Evolutionary conservation across 2,329 filamentous ascomycete genomes (phyloP).

Genomic region (Stachybotrys chartarum): DNA sequence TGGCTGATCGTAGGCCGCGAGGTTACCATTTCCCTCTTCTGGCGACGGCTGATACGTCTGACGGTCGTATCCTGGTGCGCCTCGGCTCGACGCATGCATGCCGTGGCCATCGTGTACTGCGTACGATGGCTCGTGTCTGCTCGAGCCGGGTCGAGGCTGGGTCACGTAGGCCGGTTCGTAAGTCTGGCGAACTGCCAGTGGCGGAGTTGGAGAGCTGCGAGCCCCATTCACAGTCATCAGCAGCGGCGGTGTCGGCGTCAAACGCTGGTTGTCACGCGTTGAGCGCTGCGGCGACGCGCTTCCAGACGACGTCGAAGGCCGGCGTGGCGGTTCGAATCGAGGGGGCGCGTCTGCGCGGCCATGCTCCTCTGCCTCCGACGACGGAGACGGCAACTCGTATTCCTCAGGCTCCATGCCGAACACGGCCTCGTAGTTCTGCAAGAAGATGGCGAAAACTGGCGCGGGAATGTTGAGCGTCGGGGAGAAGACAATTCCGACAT

Average conservation of each 20-base stretch:
- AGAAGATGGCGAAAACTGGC: slow-evolving; percentile 86
- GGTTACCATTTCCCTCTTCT: slow-evolving; percentile 13
- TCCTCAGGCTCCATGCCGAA: slow-evolving; percentile 67
- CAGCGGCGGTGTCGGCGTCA: slow-evolving; percentile 46
- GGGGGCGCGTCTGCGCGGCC: slow-evolving; percentile 17
- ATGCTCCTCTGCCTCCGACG: slow-evolving; percentile 29
- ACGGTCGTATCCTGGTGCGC: slow-evolving; percentile 29
- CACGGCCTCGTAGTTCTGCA: slow-evolving; percentile 82
- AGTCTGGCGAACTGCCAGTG: slow-evolving; percentile 16
- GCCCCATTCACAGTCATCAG: slow-evolving; percentile 20
- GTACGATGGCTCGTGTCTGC: slow-evolving; percentile 17
- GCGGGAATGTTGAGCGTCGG: slow-evolving; percentile 95
- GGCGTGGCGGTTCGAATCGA: slow-evolving; percentile 27
- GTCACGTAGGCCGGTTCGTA: slow-evolving; percentile 37
- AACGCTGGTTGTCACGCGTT: slow-evolving; percentile 20
- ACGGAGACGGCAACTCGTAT: slow-evolving; percentile 47
- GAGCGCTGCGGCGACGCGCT: slow-evolving; percentile 42
- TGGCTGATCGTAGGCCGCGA: slow-evolving; percentile 26
- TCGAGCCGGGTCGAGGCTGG: slow-evolving; percentile 22
- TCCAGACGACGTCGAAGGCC: slow-evolving; percentile 43
- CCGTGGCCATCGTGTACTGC: slow-evolving; percentile 12
- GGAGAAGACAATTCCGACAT: slow-evolving; percentile 96
- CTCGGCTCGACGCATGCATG: slow-evolving; percentile 10
- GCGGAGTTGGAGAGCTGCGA: slow-evolving; percentile 38
- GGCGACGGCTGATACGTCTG: slow-evolving; percentile 22